These are phyloP conservation scores for Cladosporium halotolerans DNA, from an alignment of 2,329 filamentous ascomycete species.

Conservation along the genomic window DNA sequence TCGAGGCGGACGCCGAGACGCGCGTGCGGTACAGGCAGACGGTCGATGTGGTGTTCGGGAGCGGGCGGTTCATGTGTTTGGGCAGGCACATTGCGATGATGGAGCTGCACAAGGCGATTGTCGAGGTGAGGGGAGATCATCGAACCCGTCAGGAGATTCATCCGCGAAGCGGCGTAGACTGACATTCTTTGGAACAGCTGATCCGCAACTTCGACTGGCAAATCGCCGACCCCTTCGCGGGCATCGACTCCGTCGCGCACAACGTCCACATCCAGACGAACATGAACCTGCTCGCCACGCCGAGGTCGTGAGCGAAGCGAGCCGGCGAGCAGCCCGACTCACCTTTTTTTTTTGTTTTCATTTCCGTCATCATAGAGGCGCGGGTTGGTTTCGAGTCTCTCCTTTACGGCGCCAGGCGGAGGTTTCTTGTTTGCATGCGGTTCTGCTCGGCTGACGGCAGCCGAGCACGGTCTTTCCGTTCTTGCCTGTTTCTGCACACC, in stretches of 20 bases:
- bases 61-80: conserved; percentile 43
- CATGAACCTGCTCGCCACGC: conserved; percentile 14
- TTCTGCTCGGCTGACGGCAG: too few species aligned
- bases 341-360: too few species aligned
- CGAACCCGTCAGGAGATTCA: neutral
- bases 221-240: conserved; percentile 14
- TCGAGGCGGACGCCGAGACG: conserved; percentile 33
- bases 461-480: too few species aligned
- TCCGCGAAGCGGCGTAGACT: too few species aligned
- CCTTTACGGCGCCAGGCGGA: too few species aligned
- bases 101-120: conserved; percentile 45
- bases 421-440: too few species aligned
- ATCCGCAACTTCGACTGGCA: conserved; percentile 16
- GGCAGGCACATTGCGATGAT: conserved; percentile 45
- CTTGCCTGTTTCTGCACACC: too few species aligned
- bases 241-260: conserved; percentile 9
- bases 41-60: conserved; percentile 41
- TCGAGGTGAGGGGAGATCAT: conserved; percentile 35
- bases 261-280: conserved; percentile 13
- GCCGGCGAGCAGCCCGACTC: neutral
- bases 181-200: conserved; percentile 23
- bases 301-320: neutral
- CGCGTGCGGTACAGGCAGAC: conserved; percentile 35
- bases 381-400: too few species aligned
- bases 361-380: too few species aligned